phyloP scores from a whole-genome alignment of 306 rosid genomes.

The Bauhinia variegata region DNA sequence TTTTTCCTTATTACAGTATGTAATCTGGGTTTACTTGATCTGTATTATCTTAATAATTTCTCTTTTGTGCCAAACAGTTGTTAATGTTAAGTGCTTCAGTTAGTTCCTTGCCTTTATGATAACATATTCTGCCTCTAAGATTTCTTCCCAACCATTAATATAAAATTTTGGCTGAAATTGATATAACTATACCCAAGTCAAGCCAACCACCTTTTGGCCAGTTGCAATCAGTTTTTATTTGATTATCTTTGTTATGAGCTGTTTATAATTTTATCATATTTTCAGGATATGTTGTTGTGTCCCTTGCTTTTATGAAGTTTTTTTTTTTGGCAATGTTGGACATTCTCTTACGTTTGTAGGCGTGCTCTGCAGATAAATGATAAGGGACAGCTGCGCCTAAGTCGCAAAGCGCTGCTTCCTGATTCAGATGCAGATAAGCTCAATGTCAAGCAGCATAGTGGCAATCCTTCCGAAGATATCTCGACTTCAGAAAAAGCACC shows the following conservation, averaged over 20 bases:
- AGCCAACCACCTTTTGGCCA: neutral
- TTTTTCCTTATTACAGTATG: too few species aligned
- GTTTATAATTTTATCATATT: neutral
- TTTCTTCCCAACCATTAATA: neutral
- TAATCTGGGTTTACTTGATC: too few species aligned
- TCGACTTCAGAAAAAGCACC: constrained; percentile 26
- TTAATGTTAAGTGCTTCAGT: too few species aligned
- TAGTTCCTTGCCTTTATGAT: too few species aligned
- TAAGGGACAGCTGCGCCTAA: constrained; percentile 95
- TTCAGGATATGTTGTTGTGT: neutral
- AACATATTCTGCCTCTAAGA: too few species aligned
- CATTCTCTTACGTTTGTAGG: constrained; percentile 25
- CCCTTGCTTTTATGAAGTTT: constrained; percentile 23
- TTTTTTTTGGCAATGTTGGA: constrained; percentile 7
- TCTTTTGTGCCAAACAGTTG: too few species aligned
- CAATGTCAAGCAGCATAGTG: constrained; percentile 47
- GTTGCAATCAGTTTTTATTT: constrained; percentile 8
- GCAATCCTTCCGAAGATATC: constrained; percentile 39
- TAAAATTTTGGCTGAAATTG: neutral
- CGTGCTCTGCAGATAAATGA: constrained; percentile 73
- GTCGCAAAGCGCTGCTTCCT: constrained; percentile 83
- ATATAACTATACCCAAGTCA: neutral
- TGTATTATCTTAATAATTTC: too few species aligned
- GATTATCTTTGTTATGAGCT: constrained; percentile 12
- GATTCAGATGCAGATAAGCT: constrained; percentile 55